Percentiles rank a stretch among this genome's conserved stretches.
Evolutionary conservation across 306 rosid genomes (phyloP).

Genomic region (Vigna angularis): DNA sequence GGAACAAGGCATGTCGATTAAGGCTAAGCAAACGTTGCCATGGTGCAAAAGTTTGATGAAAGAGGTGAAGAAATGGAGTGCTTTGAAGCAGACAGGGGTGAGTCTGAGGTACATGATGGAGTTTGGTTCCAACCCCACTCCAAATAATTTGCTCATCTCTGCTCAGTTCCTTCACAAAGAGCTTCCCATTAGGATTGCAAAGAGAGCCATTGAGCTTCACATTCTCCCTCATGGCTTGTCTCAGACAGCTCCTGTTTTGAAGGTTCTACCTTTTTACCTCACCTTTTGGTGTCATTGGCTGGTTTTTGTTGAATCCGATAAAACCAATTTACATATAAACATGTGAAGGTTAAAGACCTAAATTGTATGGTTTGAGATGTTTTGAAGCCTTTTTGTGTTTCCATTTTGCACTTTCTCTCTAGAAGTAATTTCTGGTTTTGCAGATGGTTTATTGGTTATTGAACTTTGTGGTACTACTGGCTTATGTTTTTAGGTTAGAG

Average conservation of each 20-base stretch:
- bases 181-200: constrained; percentile 82
- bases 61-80: constrained; percentile 76
- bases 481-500: constrained; percentile 66
- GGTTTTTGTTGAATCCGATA: too few relatives aligned
- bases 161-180: constrained; percentile 90
- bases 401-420: background rate
- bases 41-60: constrained; percentile 50
- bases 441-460: background rate
- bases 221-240: constrained; percentile 80
- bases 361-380: too few relatives aligned
- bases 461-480: background rate
- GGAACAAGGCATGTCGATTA: constrained; percentile 59
- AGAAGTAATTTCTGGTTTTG: background rate
- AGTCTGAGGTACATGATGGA: constrained; percentile 90
- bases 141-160: constrained; percentile 63
- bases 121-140: constrained; percentile 68
- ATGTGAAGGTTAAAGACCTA: too few relatives aligned
- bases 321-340: too few relatives aligned
- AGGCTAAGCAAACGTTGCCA: constrained; percentile 53
- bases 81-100: constrained; percentile 82
- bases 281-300: too few relatives aligned
- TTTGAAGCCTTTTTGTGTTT: background rate
- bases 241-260: constrained; percentile 69
- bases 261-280: constrained; percentile 43
- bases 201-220: constrained; percentile 78